Conservation (phyloP, 2,329 filamentous ascomycete species). For the Colletotrichum zoysiae region DNA sequence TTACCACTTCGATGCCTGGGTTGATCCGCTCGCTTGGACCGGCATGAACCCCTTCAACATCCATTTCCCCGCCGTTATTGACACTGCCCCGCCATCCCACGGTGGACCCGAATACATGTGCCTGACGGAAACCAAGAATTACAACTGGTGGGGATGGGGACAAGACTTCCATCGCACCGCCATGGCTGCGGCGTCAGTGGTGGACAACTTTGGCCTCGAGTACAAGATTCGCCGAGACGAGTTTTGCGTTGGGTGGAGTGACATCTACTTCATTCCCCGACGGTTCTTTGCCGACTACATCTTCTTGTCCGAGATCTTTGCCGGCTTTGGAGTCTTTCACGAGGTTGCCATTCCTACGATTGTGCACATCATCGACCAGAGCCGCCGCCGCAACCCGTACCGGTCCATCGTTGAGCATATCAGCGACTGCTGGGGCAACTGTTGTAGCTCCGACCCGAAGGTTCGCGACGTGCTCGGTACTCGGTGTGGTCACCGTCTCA, state of each 20-base stretch:
- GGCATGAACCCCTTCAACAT: constrained; percentile 47
- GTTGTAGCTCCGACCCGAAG: constrained; percentile 42
- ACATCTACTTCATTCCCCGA: constrained; percentile 52
- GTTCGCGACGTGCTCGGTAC: constrained; percentile 39
- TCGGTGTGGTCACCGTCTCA: constrained; percentile 43
- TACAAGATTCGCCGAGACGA: constrained; percentile 45
- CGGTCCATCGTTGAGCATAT: constrained; percentile 39
- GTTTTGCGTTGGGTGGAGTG: constrained; percentile 51
- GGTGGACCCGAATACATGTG: constrained; percentile 44
- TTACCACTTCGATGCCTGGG: constrained; percentile 52
- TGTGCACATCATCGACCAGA: constrained; percentile 49
- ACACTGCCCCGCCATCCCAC: constrained; percentile 40
- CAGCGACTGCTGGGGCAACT: constrained; percentile 44
- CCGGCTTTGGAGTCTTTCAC: constrained; percentile 46
- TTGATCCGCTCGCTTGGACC: constrained; percentile 48
- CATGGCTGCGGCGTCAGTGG: constrained; percentile 38
- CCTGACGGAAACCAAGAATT: constrained; percentile 42
- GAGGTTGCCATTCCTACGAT: constrained; percentile 51
- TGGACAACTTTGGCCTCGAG: constrained; percentile 43
- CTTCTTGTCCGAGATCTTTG: constrained; percentile 46
- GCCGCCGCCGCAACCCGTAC: constrained; percentile 42
- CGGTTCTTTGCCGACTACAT: constrained; percentile 51
- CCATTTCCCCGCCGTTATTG: constrained; percentile 46
- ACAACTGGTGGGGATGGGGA: constrained; percentile 45
- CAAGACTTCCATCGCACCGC: constrained; percentile 42